Conservation (phyloP, 2,329 filamentous ascomycete genomes). For the Diaporthe destruens region DNA sequence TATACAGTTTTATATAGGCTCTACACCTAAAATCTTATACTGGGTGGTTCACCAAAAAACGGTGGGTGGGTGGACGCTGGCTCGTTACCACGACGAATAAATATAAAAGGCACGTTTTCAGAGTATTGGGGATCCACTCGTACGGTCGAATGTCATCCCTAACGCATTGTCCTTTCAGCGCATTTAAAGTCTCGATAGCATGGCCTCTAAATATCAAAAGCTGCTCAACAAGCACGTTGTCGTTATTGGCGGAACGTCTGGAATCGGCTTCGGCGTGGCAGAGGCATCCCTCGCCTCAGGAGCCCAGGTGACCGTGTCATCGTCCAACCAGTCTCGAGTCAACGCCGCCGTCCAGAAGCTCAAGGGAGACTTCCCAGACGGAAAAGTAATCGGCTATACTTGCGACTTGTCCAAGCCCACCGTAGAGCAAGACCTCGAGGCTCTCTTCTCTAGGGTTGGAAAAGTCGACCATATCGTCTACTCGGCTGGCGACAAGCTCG, state of each 20-base stretch:
- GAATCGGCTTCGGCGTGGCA: conserved; percentile 73
- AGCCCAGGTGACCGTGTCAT: conserved; percentile 70
- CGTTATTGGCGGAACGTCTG: conserved; percentile 72
- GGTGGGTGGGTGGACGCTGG: too few species aligned
- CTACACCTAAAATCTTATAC: too few species aligned
- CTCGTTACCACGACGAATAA: too few species aligned
- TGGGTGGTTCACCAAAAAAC: too few species aligned
- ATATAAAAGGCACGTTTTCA: background rate
- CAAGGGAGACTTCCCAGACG: conserved; percentile 36
- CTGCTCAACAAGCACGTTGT: conserved; percentile 60
- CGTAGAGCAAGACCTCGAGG: conserved; percentile 50
- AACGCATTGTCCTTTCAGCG: accelerated
- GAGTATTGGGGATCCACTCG: background rate
- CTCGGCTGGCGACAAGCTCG: conserved; percentile 49
- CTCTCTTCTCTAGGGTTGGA: conserved; percentile 45
- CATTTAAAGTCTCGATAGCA: conserved; percentile 35
- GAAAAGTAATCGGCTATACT: conserved; percentile 48
- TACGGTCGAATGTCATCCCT: accelerated
- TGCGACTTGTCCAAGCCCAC: conserved; percentile 48
- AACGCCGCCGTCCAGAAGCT: conserved; percentile 55
- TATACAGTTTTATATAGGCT: too few species aligned
- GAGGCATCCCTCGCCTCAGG: conserved; percentile 68
- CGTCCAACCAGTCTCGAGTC: conserved; percentile 65
- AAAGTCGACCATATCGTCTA: conserved; percentile 47
- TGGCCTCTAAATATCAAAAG: conserved; percentile 51